A percentile compares a stretch with the other conserved stretches of the same genome.
Conservation (phyloP, 441 rosid species). For the Erodium moschatum region DNA sequence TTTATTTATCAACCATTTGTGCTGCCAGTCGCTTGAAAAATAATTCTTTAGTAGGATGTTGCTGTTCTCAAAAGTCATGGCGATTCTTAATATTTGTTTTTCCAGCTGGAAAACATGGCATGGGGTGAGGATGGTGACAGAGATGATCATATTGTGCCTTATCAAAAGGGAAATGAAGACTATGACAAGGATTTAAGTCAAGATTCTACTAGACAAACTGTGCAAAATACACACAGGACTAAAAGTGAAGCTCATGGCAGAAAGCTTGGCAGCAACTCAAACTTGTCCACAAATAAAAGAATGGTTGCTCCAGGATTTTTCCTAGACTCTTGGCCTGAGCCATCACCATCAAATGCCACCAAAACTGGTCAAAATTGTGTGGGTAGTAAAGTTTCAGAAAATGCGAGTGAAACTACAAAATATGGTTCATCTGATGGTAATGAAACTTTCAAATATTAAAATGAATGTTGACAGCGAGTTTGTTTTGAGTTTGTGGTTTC, state of each 20-base stretch:
- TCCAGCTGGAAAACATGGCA: slow-evolving; percentile 74
- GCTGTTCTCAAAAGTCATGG: slow-evolving; percentile 8
- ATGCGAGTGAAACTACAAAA: slow-evolving; percentile 39
- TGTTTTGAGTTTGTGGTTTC: slow-evolving; percentile 20
- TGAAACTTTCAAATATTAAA: slow-evolving; percentile 26
- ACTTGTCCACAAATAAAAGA: slow-evolving; percentile 33
- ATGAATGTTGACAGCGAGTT: slow-evolving; percentile 17
- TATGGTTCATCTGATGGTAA: slow-evolving; percentile 40
- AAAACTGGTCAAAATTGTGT: slow-evolving; percentile 40
- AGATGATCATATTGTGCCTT: slow-evolving; percentile 63
- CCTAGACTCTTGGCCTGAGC: slow-evolving; percentile 47
- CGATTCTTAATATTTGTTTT: slow-evolving; percentile 20
- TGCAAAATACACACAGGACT: slow-evolving; percentile 31
- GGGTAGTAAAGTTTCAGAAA: slow-evolving; percentile 38
- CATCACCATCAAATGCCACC: slow-evolving; percentile 39
- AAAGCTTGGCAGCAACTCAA: slow-evolving; percentile 40
- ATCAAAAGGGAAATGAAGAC: slow-evolving; percentile 42
- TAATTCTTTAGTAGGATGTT: not conserved
- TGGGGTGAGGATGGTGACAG: slow-evolving; percentile 68
- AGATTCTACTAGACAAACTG: slow-evolving; percentile 38
- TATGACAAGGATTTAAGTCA: slow-evolving; percentile 39
- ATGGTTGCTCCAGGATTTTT: slow-evolving; percentile 36
- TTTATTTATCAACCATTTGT: too few relatives aligned
- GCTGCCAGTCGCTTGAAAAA: too few relatives aligned
- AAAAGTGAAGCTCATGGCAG: slow-evolving; percentile 34